These are phyloP conservation scores for Gynostemma pentaphyllum DNA, from an alignment of 306 rosid genomes.

Conservation along the genomic window DNA sequence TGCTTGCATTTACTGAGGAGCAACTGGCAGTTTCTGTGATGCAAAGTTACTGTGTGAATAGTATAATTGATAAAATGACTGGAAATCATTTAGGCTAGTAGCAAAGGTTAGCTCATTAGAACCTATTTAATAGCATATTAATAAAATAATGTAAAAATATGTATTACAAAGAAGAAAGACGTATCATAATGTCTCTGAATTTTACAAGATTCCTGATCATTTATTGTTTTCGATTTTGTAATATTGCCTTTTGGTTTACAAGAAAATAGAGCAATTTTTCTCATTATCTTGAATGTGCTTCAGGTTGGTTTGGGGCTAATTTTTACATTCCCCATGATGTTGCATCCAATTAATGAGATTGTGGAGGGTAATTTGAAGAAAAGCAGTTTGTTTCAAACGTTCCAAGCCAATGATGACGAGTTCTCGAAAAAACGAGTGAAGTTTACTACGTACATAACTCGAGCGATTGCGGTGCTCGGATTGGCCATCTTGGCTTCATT, in stretches of 20 bases:
- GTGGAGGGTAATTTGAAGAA: slow-evolving; percentile 40
- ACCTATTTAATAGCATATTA: too few species aligned
- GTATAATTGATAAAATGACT: too few species aligned
- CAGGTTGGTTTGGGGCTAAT: slow-evolving; percentile 78
- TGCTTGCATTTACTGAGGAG: too few species aligned
- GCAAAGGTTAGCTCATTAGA: too few species aligned
- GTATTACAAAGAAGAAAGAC: too few species aligned
- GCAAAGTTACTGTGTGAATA: too few species aligned
- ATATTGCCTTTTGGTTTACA: not conserved
- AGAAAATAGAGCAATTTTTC: not conserved
- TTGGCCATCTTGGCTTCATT: slow-evolving; percentile 49
- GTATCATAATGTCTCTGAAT: too few species aligned
- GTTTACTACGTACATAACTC: slow-evolving; percentile 28
- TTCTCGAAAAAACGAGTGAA: slow-evolving; percentile 22
- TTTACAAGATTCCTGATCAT: not conserved
- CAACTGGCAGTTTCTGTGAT: too few species aligned
- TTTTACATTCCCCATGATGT: slow-evolving; percentile 84
- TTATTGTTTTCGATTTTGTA: not conserved
- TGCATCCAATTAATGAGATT: slow-evolving; percentile 78
- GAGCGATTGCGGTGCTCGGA: slow-evolving; percentile 51
- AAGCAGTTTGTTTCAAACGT: slow-evolving; percentile 15
- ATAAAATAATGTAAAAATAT: too few species aligned
- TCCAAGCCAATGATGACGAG: not conserved
- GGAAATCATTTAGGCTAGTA: too few species aligned
- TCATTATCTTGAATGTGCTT: not conserved